Evolutionary conservation across 306 rosid species (phyloP), one percentile per base, ranked within the genome.

Genomic region (Canavalia gladiata): DNA sequence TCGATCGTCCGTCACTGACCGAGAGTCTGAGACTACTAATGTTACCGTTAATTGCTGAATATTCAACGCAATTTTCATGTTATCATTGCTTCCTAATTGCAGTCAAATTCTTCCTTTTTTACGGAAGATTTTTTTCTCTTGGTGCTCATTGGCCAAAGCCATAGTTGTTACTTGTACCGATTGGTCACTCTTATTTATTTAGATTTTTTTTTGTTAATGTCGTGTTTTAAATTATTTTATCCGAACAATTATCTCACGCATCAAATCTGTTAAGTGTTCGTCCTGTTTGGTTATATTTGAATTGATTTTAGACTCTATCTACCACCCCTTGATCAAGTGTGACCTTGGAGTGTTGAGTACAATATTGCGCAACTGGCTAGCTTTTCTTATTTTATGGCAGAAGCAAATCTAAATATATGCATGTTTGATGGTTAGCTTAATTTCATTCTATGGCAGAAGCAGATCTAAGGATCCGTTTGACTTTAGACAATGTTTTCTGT

Each of bases 1-100:
- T 13, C 4, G 25, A 18, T 18, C 25, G 25, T 18, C 25, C 25
- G 25, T 18, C 25, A 18, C 25, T 18, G 25, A 18, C 25, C 25
- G 25, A 18, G 25, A 18, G 25, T 18, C 7, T 1, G 0, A 51
- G 62, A 25, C 64, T 49, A 62, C 47, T 47, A 58, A 2, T 3
- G n/a, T 30, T 30, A 29, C 9, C 0, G 6, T 2, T 13, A 1
- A 35, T 30, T 1, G 12, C 54, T 30, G 82, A 51, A 9, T 56
- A 79, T 56, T 68, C 49, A 42, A 13, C 29, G 55, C 65, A 66
- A 65, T 51, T 66, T 65, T 77, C 18, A 25, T 3, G 8, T 50
- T 49, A 30, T 5, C 64, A 4, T 76, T 63, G 39, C 51, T 18
- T 49, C 12, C 25, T 18, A 18, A 18, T 18, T 18, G 25, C 25